Base-by-base conservation (phyloP, 2,329 filamentous ascomycete genomes). In the Pestalotiopsis sp. region DNA sequence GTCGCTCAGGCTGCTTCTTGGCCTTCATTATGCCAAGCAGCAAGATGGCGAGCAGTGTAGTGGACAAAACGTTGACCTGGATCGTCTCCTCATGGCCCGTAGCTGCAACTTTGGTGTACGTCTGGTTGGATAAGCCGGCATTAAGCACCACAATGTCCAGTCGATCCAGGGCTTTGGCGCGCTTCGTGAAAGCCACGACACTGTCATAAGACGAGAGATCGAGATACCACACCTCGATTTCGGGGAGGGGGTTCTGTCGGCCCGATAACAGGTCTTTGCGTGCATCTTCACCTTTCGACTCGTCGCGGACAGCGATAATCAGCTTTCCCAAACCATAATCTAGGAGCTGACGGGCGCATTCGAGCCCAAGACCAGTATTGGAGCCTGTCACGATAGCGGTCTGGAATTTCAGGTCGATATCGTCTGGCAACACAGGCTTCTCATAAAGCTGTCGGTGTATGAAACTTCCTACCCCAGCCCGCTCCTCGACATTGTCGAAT, bases 21-120 rank as follows among this genome's bases (percentile, higher is more conserved):
- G 39, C 39, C n/a, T 64, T 45, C 9, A 64, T 36, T 4, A 27
- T n/a, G 0, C 85, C 85, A 1, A 88, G 72, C 3, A 87, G 68
- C 0, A 86, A 76, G 0, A 86, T 71, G 0, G 79, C 81, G 1
- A 88, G 77, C 2, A 88, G 73, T 25, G 86, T 80, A 0, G 83
- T 86, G 45, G 79, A 82, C 67, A 88, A 79, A 17, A 86, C 85
- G 68, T 88, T 88, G 59, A 83, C 80, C 0, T 84, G 85, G 52
- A 88, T 75, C 2, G 78, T 82, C 39, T 75, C 75, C 69, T 87
- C 86, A 67, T 83, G 80, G 3, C 82, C 77, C 0, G 77, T 82
- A 6, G 68, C 68, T 36, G 75, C 65, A 0, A 77, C 73, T 1
- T 9, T 9, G 13, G 69, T 71, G 69, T 76, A 76, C 4, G 68